A percentile compares a stretch with the other conserved stretches of the same genome.
Conservation (phyloP, 169 alveolate genomes). For the Plasmodium chabaudi region DNA sequence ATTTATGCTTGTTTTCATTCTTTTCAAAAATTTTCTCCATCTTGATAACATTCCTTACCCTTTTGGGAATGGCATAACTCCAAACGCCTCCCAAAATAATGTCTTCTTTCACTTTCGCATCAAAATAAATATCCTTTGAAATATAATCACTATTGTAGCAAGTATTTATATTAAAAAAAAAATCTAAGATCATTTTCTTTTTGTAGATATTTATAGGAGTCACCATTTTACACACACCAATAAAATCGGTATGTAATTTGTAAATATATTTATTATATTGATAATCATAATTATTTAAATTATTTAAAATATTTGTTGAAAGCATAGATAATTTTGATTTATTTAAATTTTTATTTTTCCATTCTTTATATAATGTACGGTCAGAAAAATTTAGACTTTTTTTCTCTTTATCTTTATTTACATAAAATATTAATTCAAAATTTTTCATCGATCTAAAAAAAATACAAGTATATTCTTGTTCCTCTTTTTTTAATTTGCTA, state of each 20-base stretch:
- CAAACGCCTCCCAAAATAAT: constrained; percentile 33
- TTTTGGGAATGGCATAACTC: constrained; percentile 6
- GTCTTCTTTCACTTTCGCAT: neutral
- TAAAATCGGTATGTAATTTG: constrained; percentile 53
- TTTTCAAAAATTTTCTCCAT: too few species aligned
- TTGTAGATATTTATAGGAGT: constrained; percentile 6
- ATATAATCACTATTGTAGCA: constrained; percentile 28
- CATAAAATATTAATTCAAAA: constrained; percentile 20
- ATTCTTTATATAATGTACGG: constrained; percentile 19
- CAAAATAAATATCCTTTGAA: constrained; percentile 6
- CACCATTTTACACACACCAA: constrained; percentile 34
- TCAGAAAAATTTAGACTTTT: neutral
- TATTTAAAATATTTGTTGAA: constrained; percentile 59
- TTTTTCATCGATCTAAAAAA: constrained; percentile 22
- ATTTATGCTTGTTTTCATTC: too few species aligned
- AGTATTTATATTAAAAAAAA: constrained; percentile 17
- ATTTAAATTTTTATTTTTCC: constrained; percentile 19
- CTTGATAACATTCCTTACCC: neutral
- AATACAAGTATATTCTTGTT: constrained; percentile 16
- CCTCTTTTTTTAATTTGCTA: neutral
- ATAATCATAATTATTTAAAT: constrained; percentile 21
- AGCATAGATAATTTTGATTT: constrained; percentile 5
- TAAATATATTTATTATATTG: constrained; percentile 29
- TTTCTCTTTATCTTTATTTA: neutral
- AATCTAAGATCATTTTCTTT: constrained; percentile 14